Base-by-base conservation (phyloP, 805 yeast genomes). In the Kodamaea sagamina region DNA sequence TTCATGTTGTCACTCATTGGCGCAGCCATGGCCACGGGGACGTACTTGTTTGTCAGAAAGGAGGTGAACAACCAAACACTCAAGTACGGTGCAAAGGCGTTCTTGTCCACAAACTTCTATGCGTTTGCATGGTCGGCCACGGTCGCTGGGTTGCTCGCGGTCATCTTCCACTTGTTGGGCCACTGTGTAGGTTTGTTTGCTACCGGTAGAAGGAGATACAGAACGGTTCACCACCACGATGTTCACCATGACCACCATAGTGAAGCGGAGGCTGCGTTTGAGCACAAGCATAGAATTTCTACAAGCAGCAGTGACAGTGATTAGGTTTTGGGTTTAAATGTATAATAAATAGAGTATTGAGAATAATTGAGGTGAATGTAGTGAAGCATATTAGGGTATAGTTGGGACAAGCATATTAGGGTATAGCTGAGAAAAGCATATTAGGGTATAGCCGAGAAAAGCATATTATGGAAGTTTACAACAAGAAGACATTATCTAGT, bases 111-210 rank as follows among this genome's bases (percentile, higher is more conserved):
- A 13, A 61, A 65, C 39, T 83, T 75, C 51, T 74, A 79, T 41
- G 89, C 80, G 2, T 62, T 82, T 36, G 65, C 79, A 6, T 86
- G 92, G 93, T 79, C 79, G 10, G 73, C 82, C 1, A 75, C 72
- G 2, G 82, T 61, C 11, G 79, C 80, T 1, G 47, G 51, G 2
- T 38, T 50, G 27, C 24, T 41, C 12, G 55, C 66, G 21, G 44
- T 61, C 13, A 29, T 65, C 12, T 54, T 69, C 48, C 60, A 63
- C 41, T 56, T 65, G 25, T 52, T 71, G 32, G 76, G 75, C 11
- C 72, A 70, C 50, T 68, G 72, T 48, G 64, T 68, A 43, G 75
- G 75, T 11, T 53, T 66, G 27, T 68, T 63, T 46, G 59, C 62
- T 27, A 54, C 63, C 2, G 59, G 63, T n/a, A 59, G 63, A 43